Percentiles rank a stretch among this genome's conserved stretches.
phyloP scores from a whole-genome alignment of 2,329 filamentous ascomycete genomes.

The Septoria petroselini region DNA sequence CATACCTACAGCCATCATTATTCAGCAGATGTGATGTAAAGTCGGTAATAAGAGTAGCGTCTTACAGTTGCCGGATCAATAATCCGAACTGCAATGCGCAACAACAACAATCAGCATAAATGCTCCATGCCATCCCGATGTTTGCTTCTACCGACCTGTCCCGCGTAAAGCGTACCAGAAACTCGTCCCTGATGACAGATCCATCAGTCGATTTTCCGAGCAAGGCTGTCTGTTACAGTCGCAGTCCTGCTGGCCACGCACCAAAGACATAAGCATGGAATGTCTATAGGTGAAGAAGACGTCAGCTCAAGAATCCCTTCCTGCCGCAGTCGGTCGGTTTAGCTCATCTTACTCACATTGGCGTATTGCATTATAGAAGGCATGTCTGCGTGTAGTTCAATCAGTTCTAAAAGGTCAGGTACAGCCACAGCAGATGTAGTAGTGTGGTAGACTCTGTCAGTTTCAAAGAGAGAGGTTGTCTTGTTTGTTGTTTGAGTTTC shows the following conservation, averaged over 20 bases:
- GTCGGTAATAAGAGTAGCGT: not conserved
- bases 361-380: constrained; percentile 6
- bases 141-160: too few species aligned
- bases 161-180: constrained; percentile 40
- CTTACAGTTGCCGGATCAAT: constrained; percentile 37
- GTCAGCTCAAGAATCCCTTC: constrained; percentile 8
- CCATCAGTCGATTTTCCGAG: constrained; percentile 3
- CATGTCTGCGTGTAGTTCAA: not conserved
- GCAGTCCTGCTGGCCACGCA: constrained; percentile 3
- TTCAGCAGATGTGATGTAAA: not conserved
- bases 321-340: too few species aligned
- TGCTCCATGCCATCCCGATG: too few species aligned
- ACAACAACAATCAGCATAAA: too few species aligned
- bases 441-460: too few species aligned
- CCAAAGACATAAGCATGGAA: constrained; percentile 34
- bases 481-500: too few species aligned
- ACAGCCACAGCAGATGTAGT: too few species aligned
- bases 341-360: constrained; percentile 13
- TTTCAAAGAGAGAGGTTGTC: too few species aligned
- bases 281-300: constrained; percentile 21
- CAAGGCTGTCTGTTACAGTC: not conserved
- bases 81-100: too few species aligned
- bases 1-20: constrained; percentile 2
- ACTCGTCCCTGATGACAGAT: constrained; percentile 28
- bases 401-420: not conserved